Base-by-base conservation (phyloP, 768 basidiomycete species). In the Omphalotus guepiniiformis region DNA sequence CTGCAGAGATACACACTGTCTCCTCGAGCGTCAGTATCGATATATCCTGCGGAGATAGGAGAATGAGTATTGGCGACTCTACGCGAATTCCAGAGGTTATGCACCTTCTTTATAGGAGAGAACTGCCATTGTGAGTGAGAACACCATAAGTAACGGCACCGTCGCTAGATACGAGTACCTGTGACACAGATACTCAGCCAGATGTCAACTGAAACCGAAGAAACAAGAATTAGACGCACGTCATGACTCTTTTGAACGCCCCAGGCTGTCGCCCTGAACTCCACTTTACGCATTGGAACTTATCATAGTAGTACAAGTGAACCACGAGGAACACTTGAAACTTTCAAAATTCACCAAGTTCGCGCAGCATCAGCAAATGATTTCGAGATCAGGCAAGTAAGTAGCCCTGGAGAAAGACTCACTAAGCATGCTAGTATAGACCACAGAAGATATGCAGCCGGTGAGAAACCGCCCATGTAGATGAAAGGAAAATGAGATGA, bases 231-330 rank as follows among this genome's bases (percentile, higher is more conserved):
- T 35, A 30, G n/a, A 72, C 81, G 59, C 59, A 89, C 86, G 86
- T 91, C 89, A 92, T 92, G 59, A 92, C 75, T 42, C 90, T 76
- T 67, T 86, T 90, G 76, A 92, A 92, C 11, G 88, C 81, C 47
- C 89, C 89, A 48, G 84, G 85, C 61, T 87, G 85, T 43, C 85
- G 74, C 27, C 85, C 86, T 12, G 81, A 73, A 59, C 80, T 74
- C 86, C 87, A 89, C 63, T 70, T 75, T 38, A 89, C 64, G 63
- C 88, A 89, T 52, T 80, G 73, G 64, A 89, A 86, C 50, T 66
- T 74, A 66, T 91, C 88, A 57, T 89, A 91, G 52, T 68, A 71
- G 85, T 85, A 91, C n/a, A 91, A 74, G 62, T 91, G 88, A 55
- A 77, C 69, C 39, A 85, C 56, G 47, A 89, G 73, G 62, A 88